Evolutionary conservation across 176 grass and related monocot genomes (phyloP).

Genomic region (Saccharum spontaneum): DNA sequence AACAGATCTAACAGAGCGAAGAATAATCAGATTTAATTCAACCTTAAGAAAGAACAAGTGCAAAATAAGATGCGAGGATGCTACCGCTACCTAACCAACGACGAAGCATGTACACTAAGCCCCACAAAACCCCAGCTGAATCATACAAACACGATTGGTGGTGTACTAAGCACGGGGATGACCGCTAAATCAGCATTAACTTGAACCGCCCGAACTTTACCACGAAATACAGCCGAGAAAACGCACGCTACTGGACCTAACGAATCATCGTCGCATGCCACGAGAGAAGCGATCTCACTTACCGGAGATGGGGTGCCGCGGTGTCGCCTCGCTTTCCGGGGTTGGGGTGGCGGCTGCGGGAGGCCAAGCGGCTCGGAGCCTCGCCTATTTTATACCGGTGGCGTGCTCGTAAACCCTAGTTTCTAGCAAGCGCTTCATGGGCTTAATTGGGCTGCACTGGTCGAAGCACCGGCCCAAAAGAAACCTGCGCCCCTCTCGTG

Average conservation of each 20-base stretch:
- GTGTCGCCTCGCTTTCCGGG: constrained; percentile 23
- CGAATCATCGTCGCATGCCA: too few relatives aligned
- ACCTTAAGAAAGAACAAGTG: not conserved
- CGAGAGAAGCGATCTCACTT: not conserved
- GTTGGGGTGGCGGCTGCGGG: constrained; percentile 21
- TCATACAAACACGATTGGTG: not conserved
- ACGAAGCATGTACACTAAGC: not conserved
- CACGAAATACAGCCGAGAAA: not conserved
- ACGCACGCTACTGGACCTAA: not conserved
- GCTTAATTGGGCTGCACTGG: not conserved
- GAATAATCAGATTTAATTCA: not conserved
- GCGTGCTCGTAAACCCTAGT: constrained; percentile 48
- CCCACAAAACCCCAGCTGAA: not conserved
- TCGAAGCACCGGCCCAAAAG: not conserved
- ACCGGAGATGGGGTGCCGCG: constrained; percentile 34
- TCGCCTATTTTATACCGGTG: not conserved
- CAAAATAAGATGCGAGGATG: not conserved
- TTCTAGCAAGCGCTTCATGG: not conserved
- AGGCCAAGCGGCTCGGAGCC: not conserved
- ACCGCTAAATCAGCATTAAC: not conserved
- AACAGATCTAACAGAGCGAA: not conserved
- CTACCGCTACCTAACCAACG: not conserved
- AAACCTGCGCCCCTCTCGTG: not conserved
- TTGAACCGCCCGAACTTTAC: not conserved
- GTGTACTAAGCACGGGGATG: too few relatives aligned